Conservation (phyloP, 305 asterid species). For the Fraxinus paxiana region DNA sequence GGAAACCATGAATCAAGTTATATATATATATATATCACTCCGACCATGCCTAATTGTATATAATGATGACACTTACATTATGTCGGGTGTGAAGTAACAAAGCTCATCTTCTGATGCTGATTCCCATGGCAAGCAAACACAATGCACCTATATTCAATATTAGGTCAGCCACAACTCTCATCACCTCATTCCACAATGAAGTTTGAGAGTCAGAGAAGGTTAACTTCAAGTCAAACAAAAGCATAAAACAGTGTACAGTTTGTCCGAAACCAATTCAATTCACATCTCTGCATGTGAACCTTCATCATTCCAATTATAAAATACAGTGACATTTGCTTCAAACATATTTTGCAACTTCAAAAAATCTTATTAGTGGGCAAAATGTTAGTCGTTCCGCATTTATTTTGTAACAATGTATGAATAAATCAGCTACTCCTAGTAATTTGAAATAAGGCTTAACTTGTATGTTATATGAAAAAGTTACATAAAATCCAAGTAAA, state of each 20-base stretch:
- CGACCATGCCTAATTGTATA: not conserved
- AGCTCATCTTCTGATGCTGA: slow-evolving; percentile 58
- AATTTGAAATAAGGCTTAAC: too few species aligned
- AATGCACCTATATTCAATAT: slow-evolving; percentile 47
- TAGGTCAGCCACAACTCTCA: slow-evolving; percentile 13
- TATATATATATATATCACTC: not conserved
- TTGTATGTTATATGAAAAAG: too few species aligned
- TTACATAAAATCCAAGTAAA: too few species aligned
- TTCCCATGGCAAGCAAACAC: slow-evolving; percentile 82
- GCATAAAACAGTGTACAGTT: not conserved
- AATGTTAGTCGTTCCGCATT: not conserved
- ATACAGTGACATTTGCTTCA: not conserved
- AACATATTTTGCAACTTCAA: not conserved
- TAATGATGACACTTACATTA: slow-evolving; percentile 48
- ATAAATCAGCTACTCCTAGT: not conserved
- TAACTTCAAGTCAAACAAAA: not conserved
- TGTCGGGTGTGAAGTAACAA: slow-evolving; percentile 49
- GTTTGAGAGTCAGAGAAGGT: not conserved
- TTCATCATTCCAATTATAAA: not conserved
- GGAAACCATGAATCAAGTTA: not conserved
- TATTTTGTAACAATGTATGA: not conserved
- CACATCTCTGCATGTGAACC: not conserved
- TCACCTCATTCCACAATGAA: slow-evolving; percentile 14
- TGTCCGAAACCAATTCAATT: not conserved
- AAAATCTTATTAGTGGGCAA: not conserved